These are phyloP conservation scores for Juglanconis oblonga DNA, from an alignment of 2,329 filamentous ascomycete genomes.

Conservation along the genomic window DNA sequence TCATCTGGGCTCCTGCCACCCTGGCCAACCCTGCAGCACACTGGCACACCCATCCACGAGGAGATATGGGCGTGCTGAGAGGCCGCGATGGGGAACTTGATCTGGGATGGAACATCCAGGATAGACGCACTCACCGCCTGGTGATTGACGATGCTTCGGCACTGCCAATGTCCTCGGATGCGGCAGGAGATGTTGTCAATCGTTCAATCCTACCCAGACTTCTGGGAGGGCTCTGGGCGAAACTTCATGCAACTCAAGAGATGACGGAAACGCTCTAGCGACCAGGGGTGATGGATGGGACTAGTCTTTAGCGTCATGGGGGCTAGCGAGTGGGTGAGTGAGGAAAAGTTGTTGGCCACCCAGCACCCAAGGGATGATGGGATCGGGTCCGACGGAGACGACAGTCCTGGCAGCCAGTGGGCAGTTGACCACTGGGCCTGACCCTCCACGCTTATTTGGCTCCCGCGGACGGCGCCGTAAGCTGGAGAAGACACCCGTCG, in stretches of 20 bases:
- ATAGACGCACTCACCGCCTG: not conserved
- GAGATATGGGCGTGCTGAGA: not conserved
- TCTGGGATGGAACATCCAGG: not conserved
- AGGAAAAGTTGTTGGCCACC: not conserved
- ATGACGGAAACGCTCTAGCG: not conserved
- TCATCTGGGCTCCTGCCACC: not conserved
- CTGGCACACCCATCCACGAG: not conserved
- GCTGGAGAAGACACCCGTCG: not conserved
- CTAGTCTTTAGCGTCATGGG: not conserved
- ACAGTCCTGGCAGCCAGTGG: not conserved
- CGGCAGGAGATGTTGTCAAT: not conserved
- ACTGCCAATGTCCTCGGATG: not conserved
- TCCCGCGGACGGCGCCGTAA: constrained; percentile 4
- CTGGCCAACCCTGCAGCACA: not conserved
- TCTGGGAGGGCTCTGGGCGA: not conserved
- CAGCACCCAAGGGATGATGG: not conserved
- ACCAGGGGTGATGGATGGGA: not conserved
- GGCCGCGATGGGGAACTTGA: not conserved
- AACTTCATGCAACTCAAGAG: not conserved
- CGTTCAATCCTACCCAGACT: not conserved
- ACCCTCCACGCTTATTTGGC: constrained; percentile 7
- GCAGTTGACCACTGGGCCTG: not conserved
- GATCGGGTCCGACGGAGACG: not conserved
- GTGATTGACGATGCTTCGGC: not conserved
- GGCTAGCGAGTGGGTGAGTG: not conserved